phyloP scores from a whole-genome alignment of 345 rosid species.

The Ricinus communis region DNA sequence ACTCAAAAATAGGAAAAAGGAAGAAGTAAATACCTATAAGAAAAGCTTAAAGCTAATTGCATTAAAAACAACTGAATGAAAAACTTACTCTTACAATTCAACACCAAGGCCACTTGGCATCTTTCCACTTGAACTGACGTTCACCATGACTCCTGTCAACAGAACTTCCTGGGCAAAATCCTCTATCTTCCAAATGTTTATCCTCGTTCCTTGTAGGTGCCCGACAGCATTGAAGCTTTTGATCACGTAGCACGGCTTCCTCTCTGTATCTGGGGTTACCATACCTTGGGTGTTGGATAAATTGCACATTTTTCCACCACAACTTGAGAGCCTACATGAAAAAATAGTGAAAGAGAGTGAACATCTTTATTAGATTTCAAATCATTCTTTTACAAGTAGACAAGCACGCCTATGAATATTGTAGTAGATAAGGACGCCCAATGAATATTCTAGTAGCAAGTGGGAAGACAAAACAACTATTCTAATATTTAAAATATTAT shows the following conservation, averaged over 20 bases:
- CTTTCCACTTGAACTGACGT: slow-evolving; percentile 74
- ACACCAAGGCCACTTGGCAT: slow-evolving; percentile 93
- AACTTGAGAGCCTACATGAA: slow-evolving; percentile 69
- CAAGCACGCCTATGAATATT: too few species aligned
- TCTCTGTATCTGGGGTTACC: slow-evolving; percentile 57
- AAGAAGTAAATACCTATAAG: too few species aligned
- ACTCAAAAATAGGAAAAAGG: too few species aligned
- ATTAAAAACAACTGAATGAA: neutral
- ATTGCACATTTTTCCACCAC: slow-evolving; percentile 82
- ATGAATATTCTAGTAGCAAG: too few species aligned
- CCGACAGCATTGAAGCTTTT: slow-evolving; percentile 43
- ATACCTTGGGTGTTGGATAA: slow-evolving; percentile 77
- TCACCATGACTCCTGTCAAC: slow-evolving; percentile 23
- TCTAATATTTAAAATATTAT: too few species aligned
- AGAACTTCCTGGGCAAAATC: slow-evolving; percentile 11
- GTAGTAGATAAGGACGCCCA: neutral
- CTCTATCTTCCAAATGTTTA: slow-evolving; percentile 20
- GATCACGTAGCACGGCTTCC: slow-evolving; percentile 57
- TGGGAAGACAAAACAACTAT: too few species aligned
- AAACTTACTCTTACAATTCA: slow-evolving; percentile 30
- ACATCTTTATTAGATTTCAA: neutral
- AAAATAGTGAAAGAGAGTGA: neutral
- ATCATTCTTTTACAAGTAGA: too few species aligned
- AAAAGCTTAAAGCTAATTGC: neutral
- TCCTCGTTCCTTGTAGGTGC: slow-evolving; percentile 26